These are phyloP conservation scores for Nothomitra cinnamomea DNA, from an alignment of 2,329 filamentous ascomycete genomes.

Conservation along the genomic window DNA sequence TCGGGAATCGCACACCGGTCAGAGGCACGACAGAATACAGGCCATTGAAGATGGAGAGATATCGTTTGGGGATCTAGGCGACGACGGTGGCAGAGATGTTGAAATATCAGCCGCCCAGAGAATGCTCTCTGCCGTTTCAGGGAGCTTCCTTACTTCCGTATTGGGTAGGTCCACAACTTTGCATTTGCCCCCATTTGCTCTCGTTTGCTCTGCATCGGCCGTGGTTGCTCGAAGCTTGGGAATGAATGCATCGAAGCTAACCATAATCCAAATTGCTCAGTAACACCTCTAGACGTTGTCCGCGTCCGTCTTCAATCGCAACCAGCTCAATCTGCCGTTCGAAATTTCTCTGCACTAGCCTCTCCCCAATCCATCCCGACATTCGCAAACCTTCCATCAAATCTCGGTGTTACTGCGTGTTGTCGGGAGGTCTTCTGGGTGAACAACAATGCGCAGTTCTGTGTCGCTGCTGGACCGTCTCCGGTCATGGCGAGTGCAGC, in stretches of 20 bases:
- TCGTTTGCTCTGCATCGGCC: too few species aligned
- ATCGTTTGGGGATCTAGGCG: slow-evolving; percentile 7
- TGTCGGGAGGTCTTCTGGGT: slow-evolving; percentile 96
- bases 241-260: background rate
- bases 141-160: slow-evolving; percentile 76
- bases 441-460: slow-evolving; percentile 67
- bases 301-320: slow-evolving; percentile 90
- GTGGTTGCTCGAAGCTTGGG: background rate
- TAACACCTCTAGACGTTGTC: slow-evolving; percentile 92
- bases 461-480: slow-evolving; percentile 48
- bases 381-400: slow-evolving; percentile 53
- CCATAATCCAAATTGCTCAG: slow-evolving; percentile 28
- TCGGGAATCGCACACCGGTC: slow-evolving; percentile 19
- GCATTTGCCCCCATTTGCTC: too few species aligned
- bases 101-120: slow-evolving; percentile 74
- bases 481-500: slow-evolving; percentile 27
- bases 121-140: slow-evolving; percentile 86
- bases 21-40: slow-evolving; percentile 23
- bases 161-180: slow-evolving; percentile 46
- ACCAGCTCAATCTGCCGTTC: slow-evolving; percentile 28
- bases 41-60: background rate
- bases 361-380: slow-evolving; percentile 35
- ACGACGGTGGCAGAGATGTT: slow-evolving; percentile 20
- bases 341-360: slow-evolving; percentile 24
- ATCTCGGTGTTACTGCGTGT: slow-evolving; percentile 83